phyloP scores from a whole-genome alignment of 495 filamentous ascomycete species.

The Evernia prunastri region DNA sequence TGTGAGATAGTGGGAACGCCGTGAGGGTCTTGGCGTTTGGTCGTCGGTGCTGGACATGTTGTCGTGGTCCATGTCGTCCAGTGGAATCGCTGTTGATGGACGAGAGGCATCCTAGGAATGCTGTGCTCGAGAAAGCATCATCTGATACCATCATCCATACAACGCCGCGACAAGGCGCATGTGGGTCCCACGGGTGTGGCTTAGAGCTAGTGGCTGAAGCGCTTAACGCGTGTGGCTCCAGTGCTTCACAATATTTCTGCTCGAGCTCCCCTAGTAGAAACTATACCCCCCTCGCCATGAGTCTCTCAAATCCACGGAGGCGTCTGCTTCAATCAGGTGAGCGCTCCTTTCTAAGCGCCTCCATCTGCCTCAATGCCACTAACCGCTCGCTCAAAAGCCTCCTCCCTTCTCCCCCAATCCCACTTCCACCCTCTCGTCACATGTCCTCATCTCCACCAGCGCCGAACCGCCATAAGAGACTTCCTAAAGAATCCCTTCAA shows the following conservation, averaged over 20 bases:
- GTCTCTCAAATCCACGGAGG: conserved; percentile 8
- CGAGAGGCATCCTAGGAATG: not conserved
- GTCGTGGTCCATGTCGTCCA: not conserved
- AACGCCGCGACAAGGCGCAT: too few species aligned
- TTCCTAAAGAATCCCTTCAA: conserved; percentile 20
- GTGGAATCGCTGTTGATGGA: not conserved
- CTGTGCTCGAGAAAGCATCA: not conserved
- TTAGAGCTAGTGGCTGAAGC: not conserved
- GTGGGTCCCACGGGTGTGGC: not conserved
- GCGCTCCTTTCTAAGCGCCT: not conserved
- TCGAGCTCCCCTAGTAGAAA: not conserved
- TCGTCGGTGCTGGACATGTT: not conserved
- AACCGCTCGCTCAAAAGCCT: not conserved
- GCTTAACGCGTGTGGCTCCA: not conserved
- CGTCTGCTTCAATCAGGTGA: conserved; percentile 10
- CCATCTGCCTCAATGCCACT: not conserved
- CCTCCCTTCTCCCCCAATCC: conserved; percentile 28
- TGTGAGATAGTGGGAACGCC: conserved; percentile 9
- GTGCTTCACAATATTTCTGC: not conserved
- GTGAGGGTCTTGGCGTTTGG: not conserved
- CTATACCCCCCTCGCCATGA: not conserved
- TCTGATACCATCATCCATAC: not conserved
- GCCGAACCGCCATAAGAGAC: conserved; percentile 22
- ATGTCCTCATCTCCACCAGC: conserved; percentile 17
- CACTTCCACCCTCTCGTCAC: conserved; percentile 13